Conservation (phyloP, 495 filamentous ascomycete genomes). For the Neurospora intermedia region DNA sequence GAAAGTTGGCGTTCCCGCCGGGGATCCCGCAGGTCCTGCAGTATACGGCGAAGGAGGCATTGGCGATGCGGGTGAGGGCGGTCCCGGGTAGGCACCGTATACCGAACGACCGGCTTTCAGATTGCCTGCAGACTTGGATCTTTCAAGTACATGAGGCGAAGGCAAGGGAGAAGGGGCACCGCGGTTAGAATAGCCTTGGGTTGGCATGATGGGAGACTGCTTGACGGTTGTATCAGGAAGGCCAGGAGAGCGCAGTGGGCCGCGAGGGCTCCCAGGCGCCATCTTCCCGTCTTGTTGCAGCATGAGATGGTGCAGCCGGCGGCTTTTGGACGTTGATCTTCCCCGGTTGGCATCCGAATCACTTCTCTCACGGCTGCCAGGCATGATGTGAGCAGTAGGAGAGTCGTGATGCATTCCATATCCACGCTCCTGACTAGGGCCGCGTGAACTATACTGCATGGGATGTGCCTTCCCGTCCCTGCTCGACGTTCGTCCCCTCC, state of each 20-base stretch:
- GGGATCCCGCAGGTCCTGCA: constrained; percentile 10
- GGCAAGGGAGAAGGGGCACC: constrained; percentile 16
- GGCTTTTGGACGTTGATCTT: constrained; percentile 40
- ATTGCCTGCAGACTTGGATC: constrained; percentile 20
- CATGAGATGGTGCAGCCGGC: constrained; percentile 32
- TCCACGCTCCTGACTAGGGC: constrained; percentile 27
- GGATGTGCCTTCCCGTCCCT: constrained; percentile 35
- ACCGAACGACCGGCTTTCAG: constrained; percentile 21
- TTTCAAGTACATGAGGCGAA: constrained; percentile 15
- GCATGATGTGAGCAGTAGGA: constrained; percentile 17
- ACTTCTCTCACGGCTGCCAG: constrained; percentile 46
- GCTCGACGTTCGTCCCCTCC: constrained; percentile 30
- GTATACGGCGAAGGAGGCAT: constrained; percentile 21
- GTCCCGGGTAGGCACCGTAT: constrained; percentile 21
- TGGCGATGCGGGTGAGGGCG: constrained; percentile 39
- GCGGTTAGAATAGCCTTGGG: constrained; percentile 34
- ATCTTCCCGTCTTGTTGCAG: constrained; percentile 33
- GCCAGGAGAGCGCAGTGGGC: constrained; percentile 32
- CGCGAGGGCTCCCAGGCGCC: constrained; percentile 18
- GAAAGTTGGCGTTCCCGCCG: constrained; percentile 18
- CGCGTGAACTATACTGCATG: constrained; percentile 28
- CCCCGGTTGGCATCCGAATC: constrained; percentile 45
- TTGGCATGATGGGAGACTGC: constrained; percentile 36
- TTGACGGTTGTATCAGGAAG: constrained; percentile 34
- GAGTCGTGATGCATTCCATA: constrained; percentile 12